These are phyloP conservation scores for Toxoplasma gondii DNA, from an alignment of 169 alveolate genomes.

Conservation along the genomic window DNA sequence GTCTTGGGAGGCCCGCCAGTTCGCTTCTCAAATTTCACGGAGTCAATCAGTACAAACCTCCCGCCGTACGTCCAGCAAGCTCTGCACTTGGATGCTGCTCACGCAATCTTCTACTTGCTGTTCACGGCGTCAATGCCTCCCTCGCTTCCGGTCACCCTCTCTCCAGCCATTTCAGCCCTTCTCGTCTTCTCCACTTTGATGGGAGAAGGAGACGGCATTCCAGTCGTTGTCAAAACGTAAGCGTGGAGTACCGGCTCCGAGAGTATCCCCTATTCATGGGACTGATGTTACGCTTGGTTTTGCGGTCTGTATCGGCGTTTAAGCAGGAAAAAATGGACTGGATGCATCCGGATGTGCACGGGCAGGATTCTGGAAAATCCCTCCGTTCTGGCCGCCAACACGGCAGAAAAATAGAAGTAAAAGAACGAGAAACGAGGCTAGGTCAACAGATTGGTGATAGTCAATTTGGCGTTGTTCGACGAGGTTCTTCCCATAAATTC, in stretches of 20 bases:
- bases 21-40: not conserved
- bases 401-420: no score
- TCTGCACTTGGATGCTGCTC: not conserved
- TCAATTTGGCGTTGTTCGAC: no score
- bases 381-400: no score
- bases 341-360: no score
- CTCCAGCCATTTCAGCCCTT: not conserved
- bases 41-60: not conserved
- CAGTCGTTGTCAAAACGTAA: not conserved
- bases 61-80: slow-evolving; percentile 9
- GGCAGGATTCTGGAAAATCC: no score
- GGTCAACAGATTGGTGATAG: no score
- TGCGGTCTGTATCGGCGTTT: no score
- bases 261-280: no score
- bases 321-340: no score
- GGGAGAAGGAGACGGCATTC: slow-evolving; percentile 1
- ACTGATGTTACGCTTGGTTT: no score
- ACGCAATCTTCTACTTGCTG: not conserved
- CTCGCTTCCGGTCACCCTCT: not conserved
- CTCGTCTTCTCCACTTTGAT: not conserved
- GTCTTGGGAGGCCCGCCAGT: not conserved
- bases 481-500: no score
- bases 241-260: not conserved
- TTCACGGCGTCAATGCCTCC: slow-evolving; percentile 5
- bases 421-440: no score